Evolutionary conservation across 441 rosid species (phyloP), one percentile per base, ranked within the genome.

Genomic region (Dalechampia spathulata): DNA sequence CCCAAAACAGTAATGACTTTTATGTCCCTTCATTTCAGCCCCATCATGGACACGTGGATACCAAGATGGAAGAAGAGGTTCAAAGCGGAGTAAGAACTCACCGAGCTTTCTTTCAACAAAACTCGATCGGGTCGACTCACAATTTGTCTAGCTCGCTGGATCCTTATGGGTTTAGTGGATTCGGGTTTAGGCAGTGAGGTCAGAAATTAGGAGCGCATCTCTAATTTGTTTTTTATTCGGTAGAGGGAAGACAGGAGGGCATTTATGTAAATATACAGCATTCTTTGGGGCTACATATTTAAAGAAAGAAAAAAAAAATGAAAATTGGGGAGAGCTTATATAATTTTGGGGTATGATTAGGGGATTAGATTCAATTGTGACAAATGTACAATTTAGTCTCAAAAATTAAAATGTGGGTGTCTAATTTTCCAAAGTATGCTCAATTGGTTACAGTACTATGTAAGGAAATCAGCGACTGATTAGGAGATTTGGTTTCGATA

Each of bases 41-140:
- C 1, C 67, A 63, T 15, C 55, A 64, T 2, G 54, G 62, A 63
- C 74, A 58, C 43, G 55, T 60, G 63, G 69, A 52, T 34, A n/a
- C 53, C 11, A 75, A 55, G 55, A 23, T 63, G 37, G 85, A 86
- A 1, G 94, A 75, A 25, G 96, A 88, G 75, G 91, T 79, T 22
- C 83, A 92, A 40, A 89, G 97, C 57, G 90, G 88, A 21, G 36
- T 78, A 3, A 76, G 77, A 28, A 60, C 64, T 19, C 83, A 48
- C 55, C 68, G 75, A 23, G 25, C 44, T 46, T 36, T 48, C 30
- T 63, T 17, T 37, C 85, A 58, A 49, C 76, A 62, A 30, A 75
- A 64, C 71, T 56, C 77, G 73, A 64, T 54, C 65, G 12, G 25
- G 57, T 38, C 67, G 62, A 49, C 62, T 63, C 85, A 75, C 43